Percentiles rank a stretch among this genome's conserved stretches.
phyloP scores from a whole-genome alignment of 257 asterid genomes.

The Coffea canephora region DNA sequence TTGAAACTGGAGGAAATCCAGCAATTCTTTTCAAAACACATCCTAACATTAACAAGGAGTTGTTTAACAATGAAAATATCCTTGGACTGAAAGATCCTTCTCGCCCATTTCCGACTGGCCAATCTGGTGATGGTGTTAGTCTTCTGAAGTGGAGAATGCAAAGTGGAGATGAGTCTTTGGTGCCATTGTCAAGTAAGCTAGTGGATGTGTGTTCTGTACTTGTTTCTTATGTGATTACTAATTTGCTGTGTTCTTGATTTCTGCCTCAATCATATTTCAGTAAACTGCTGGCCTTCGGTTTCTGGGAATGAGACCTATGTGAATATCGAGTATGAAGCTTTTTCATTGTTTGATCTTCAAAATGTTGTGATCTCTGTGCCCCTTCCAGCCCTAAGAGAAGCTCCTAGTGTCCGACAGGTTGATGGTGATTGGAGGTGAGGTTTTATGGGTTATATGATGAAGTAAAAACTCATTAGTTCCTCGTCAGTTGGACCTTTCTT shows the following conservation, averaged over 20 bases:
- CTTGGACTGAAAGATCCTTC: constrained; percentile 78
- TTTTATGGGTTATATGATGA: too few relatives aligned
- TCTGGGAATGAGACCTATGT: constrained; percentile 89
- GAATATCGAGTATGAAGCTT: constrained; percentile 86
- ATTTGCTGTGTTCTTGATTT: constrained; percentile 9
- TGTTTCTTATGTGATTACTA: not conserved
- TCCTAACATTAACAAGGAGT: constrained; percentile 87
- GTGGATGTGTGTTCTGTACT: constrained; percentile 3
- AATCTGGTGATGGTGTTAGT: constrained; percentile 77
- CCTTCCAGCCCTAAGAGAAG: constrained; percentile 90
- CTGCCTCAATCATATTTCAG: constrained; percentile 35
- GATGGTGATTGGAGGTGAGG: constrained; percentile 93
- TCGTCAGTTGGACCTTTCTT: not conserved
- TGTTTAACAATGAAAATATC: constrained; percentile 72
- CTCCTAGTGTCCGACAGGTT: constrained; percentile 75
- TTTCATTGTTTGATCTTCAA: constrained; percentile 69
- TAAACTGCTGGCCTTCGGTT: constrained; percentile 96
- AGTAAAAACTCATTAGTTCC: not conserved
- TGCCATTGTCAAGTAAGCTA: constrained; percentile 83
- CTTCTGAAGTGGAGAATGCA: constrained; percentile 96
- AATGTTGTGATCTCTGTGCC: constrained; percentile 91
- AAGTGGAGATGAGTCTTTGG: constrained; percentile 73
- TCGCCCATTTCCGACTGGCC: constrained; percentile 78
- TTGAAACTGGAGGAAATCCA: constrained; percentile 79
- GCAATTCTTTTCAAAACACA: constrained; percentile 83